Evolutionary conservation across 192 early-diverging fungal genomes (phyloP), one percentile per base, ranked within the genome.

Genomic region (Backusella sp.): DNA sequence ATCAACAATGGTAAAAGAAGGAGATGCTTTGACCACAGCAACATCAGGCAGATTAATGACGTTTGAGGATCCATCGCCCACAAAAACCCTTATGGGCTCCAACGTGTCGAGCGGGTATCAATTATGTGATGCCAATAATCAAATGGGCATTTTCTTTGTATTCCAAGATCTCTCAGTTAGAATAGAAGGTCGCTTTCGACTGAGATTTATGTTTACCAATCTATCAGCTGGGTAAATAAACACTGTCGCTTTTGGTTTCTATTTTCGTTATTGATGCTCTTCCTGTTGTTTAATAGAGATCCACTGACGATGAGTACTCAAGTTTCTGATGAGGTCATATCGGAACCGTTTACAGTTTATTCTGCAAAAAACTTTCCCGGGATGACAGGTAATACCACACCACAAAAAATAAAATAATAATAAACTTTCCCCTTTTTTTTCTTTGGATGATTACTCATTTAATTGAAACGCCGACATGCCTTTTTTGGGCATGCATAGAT

Each of bases 91-190:
- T 9, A 74, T 74, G 66, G 77, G 77, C 0, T 73, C 77, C 6
- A 59, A 70, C 12, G 66, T 70, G 26, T 73, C 72, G n/a, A 79
- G 70, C 37, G 67, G 73, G 19, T 56, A 74, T 14, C 72, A 70
- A 36, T 56, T 79, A 19, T 41, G 46, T n/a, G 41, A 74, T 59
- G 21, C 66, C 9, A 35, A 71, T 21, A 71, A 74, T 3, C 32
- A 67, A 46, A 21, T 36, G n/a, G 77, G 77, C 44, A 86, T 93
- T 30, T 94, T 91, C 65, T 94, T 94, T 72, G 84, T 94, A 39
- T 94, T 94, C 79, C 93, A 91, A 70, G 93, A 94, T 73, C 78
- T 94, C 44, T 92, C 90, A 14, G 91, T 94, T 26, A 82, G 93
- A 52, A 91, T 90, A 8, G 93, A 94, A 84, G 93, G 93, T 8